phyloP scores from a whole-genome alignment of 2,329 filamentous ascomycete species.

The Ophiostoma perfectum region DNA sequence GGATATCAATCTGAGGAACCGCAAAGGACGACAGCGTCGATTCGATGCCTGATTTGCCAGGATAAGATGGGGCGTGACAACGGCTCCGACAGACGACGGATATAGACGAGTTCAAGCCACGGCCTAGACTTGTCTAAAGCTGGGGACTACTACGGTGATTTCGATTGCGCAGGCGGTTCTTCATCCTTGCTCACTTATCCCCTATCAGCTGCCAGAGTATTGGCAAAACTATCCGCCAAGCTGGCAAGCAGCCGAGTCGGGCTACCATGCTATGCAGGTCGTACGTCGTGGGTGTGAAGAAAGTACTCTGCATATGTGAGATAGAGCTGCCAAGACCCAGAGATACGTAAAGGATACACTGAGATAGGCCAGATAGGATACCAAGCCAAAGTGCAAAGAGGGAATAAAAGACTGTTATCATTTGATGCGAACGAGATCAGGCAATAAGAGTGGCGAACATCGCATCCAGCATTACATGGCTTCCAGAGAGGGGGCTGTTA shows the following conservation, averaged over 20 bases:
- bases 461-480: not conserved
- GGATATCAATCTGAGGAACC: not conserved
- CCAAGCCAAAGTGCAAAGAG: no score
- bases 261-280: not conserved
- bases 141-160: not conserved
- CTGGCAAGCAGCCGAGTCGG: no score
- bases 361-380: not conserved
- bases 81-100: not conserved
- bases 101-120: not conserved
- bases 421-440: not conserved
- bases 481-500: not conserved
- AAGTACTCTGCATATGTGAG: not conserved
- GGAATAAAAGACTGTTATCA: not conserved
- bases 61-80: not conserved
- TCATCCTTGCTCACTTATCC: not conserved
- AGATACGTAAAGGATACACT: not conserved
- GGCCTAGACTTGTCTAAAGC: not conserved
- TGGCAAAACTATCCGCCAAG: not conserved
- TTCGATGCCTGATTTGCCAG: not conserved
- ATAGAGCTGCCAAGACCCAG: constrained; percentile 1
- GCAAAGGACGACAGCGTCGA: not conserved
- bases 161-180: not conserved
- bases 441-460: not conserved
- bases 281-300: not conserved
- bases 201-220: not conserved